These are phyloP conservation scores for Rhodotorula toruloides DNA, from an alignment of 768 basidiomycete species.

Conservation along the genomic window DNA sequence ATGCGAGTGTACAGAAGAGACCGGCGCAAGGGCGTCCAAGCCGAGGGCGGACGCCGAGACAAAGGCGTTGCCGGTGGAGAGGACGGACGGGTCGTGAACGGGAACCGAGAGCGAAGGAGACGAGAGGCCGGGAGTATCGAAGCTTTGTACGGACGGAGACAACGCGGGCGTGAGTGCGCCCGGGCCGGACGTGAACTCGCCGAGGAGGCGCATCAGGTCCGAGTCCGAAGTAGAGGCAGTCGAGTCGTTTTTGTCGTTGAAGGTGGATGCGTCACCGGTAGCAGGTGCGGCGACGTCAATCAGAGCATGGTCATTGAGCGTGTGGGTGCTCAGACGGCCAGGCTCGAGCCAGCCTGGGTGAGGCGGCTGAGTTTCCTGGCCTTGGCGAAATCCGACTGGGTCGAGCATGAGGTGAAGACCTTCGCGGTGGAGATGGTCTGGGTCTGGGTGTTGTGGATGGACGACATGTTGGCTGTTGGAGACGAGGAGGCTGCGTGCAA, in stretches of 20 bases:
- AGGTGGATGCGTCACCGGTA: background rate
- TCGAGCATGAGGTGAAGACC: too few species aligned
- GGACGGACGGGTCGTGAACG: background rate
- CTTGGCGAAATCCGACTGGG: constrained; percentile 12
- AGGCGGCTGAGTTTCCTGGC: constrained; percentile 11
- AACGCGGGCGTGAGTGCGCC: constrained; percentile 1
- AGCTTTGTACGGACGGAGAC: too few species aligned
- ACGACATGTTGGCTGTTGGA: too few species aligned
- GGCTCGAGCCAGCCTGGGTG: background rate
- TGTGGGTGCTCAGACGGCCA: background rate
- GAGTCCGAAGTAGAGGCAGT: background rate
- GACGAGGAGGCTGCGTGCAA: too few species aligned
- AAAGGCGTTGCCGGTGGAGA: background rate
- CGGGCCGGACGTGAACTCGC: background rate
- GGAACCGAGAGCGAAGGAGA: too few species aligned
- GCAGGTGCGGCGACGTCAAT: background rate
- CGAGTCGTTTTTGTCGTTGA: background rate
- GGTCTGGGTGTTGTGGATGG: too few species aligned
- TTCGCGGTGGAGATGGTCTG: too few species aligned
- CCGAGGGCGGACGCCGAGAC: background rate
- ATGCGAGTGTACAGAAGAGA: background rate
- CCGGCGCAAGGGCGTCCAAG: background rate
- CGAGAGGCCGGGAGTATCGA: background rate
- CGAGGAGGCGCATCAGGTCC: background rate
- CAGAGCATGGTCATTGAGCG: too few species aligned